Evolutionary conservation across 2,329 filamentous ascomycete genomes (phyloP).

Genomic region (Aspergillus niger): DNA sequence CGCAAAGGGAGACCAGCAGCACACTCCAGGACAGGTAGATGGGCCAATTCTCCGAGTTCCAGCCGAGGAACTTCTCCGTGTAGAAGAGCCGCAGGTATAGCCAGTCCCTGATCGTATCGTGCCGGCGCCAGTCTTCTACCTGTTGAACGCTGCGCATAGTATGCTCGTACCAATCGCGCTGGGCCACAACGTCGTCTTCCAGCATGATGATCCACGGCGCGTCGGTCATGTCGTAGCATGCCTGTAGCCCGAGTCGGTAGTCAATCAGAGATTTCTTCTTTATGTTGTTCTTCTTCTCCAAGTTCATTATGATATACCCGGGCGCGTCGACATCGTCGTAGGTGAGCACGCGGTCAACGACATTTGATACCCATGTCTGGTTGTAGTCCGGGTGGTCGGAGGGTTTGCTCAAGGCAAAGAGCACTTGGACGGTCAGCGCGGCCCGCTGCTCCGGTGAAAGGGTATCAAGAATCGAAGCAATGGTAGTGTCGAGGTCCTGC

Average conservation of each 20-base stretch:
- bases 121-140: slow-evolving; percentile 28
- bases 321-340: slow-evolving; percentile 38
- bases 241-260: slow-evolving; percentile 46
- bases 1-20: slow-evolving; percentile 21
- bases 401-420: slow-evolving; percentile 49
- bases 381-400: slow-evolving; percentile 44
- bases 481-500: slow-evolving; percentile 43
- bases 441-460: slow-evolving; percentile 44
- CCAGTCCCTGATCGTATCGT: slow-evolving; percentile 24
- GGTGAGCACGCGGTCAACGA: slow-evolving; percentile 45
- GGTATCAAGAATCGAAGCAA: slow-evolving; percentile 49
- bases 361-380: slow-evolving; percentile 44
- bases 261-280: slow-evolving; percentile 48
- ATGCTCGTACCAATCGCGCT: slow-evolving; percentile 50
- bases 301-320: slow-evolving; percentile 10
- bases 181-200: slow-evolving; percentile 52
- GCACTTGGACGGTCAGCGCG: slow-evolving; percentile 46
- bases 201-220: slow-evolving; percentile 49
- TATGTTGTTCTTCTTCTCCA: slow-evolving; percentile 25
- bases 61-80: slow-evolving; percentile 50
- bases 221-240: slow-evolving; percentile 40
- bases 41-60: slow-evolving; percentile 47
- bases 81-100: slow-evolving; percentile 52
- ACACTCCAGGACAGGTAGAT: slow-evolving; percentile 41
- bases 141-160: slow-evolving; percentile 41